Evolutionary conservation across 2,329 filamentous ascomycete species (phyloP), one percentile per base, ranked within the genome.

Genomic region (Bimuria novae-zelandiae): DNA sequence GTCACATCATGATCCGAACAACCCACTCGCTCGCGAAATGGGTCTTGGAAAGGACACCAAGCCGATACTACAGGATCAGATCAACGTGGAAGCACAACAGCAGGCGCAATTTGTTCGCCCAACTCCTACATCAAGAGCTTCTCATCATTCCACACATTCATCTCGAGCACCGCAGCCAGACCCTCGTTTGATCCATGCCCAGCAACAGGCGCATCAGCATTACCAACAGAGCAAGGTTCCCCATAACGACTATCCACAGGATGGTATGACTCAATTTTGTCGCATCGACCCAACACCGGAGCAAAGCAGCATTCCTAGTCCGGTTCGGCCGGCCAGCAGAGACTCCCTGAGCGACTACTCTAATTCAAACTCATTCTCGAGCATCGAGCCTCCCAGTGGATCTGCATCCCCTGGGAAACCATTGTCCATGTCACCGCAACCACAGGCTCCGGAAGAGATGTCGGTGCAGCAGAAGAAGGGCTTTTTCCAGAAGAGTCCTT

Each of bases 261-360:
- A 97, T 70, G 93, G 92, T 4, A 97, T 97, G 92, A 97, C 93
- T 0, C 96, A 97, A 84, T 88, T 97, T 57, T 97, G 93, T 75
- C 86, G 92, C 54, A 87, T 89, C 33, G 89, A 86, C 3, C 83
- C 87, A 33, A 82, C 82, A 44, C 88, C 85, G n/a, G 86, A 87
- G 76, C 84, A 76, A 74, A 92, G 82, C 75, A 88, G 87, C 4
- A 82, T 82, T 19, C 85, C 83, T 39, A 88, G 85, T 56, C 84
- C 86, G 21, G 86, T 84, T 44, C 84, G 92, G 40, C 90, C 92
- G 41, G 88, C 88, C 12, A 96, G 91, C 71, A 85, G 89, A 60
- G 92, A 96, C 67, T 94, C 90, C 43, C 87, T 90, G 62, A 97
- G 93, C 74, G 93, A 97, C 60, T 90, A 90, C 70, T 96, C 92